A percentile compares a stretch with the other conserved stretches of the same genome.
These are phyloP conservation scores for Spatholobus suberectus DNA, from an alignment of 306 rosid genomes.

Conservation along the genomic window DNA sequence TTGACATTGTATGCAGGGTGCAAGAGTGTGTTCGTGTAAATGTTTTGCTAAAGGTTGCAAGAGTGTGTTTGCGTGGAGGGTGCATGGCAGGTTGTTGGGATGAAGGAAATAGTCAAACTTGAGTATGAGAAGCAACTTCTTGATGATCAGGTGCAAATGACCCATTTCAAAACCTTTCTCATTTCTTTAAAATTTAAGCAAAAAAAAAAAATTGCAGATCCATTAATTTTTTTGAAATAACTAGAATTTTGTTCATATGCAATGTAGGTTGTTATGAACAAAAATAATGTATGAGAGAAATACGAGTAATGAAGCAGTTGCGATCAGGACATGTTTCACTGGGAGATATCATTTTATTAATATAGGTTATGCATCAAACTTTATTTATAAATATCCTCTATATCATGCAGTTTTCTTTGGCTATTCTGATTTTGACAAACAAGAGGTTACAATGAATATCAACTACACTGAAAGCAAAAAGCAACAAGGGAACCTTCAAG, in stretches of 20 bases:
- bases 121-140: conserved; percentile 65
- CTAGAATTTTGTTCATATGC: neutral
- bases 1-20: conserved; percentile 22
- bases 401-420: conserved; percentile 79
- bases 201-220: neutral
- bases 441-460: conserved; percentile 86
- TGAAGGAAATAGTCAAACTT: conserved; percentile 73
- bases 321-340: too few relatives aligned
- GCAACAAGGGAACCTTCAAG: conserved; percentile 78
- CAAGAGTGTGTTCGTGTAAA: neutral
- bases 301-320: too few relatives aligned
- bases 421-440: conserved; percentile 76
- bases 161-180: neutral
- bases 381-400: too few relatives aligned
- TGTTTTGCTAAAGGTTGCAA: too few relatives aligned
- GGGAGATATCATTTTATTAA: too few relatives aligned
- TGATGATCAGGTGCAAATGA: conserved; percentile 58
- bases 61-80: too few relatives aligned
- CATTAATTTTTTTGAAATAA: neutral
- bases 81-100: conserved; percentile 78
- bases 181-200: conserved; percentile 13
- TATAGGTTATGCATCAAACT: too few relatives aligned
- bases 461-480: conserved; percentile 83
- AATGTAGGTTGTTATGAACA: too few relatives aligned
- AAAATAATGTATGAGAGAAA: too few relatives aligned